These are phyloP conservation scores for Brassica cretica DNA, from an alignment of 345 rosid genomes.

Conservation along the genomic window DNA sequence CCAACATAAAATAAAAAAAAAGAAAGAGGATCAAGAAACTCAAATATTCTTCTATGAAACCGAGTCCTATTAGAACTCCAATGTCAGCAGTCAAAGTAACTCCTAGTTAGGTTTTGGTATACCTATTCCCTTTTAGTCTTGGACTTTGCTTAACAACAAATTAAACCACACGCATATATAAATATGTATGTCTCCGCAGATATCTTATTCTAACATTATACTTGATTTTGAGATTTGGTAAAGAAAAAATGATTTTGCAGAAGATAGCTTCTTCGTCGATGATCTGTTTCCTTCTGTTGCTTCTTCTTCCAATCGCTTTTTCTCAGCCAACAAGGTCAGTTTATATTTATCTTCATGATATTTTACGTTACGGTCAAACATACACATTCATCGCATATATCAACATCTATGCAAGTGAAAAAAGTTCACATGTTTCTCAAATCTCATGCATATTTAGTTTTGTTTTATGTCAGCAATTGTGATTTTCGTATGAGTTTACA, in stretches of 20 bases:
- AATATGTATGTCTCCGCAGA: neutral
- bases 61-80: constrained; percentile 26
- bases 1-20: neutral
- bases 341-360: neutral
- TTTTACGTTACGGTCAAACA: constrained; percentile 6
- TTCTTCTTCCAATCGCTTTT: constrained; percentile 31
- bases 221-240: constrained; percentile 13
- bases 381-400: neutral
- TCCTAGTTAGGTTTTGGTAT: neutral
- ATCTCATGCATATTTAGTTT: constrained; percentile 25
- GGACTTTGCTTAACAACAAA: constrained; percentile 32
- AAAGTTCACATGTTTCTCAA: constrained; percentile 17
- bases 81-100: constrained; percentile 25
- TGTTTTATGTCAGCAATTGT: neutral
- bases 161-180: neutral
- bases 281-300: constrained; percentile 17
- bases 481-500: constrained; percentile 11
- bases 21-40: neutral
- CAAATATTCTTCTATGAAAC: neutral
- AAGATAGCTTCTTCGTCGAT: constrained; percentile 20
- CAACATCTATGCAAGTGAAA: neutral
- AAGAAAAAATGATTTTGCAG: constrained; percentile 1
- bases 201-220: constrained; percentile 12
- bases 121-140: constrained; percentile 22
- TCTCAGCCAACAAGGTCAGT: constrained; percentile 28